Conservation (phyloP, 805 yeast species). For the Scheffersomyces ergatensis region DNA sequence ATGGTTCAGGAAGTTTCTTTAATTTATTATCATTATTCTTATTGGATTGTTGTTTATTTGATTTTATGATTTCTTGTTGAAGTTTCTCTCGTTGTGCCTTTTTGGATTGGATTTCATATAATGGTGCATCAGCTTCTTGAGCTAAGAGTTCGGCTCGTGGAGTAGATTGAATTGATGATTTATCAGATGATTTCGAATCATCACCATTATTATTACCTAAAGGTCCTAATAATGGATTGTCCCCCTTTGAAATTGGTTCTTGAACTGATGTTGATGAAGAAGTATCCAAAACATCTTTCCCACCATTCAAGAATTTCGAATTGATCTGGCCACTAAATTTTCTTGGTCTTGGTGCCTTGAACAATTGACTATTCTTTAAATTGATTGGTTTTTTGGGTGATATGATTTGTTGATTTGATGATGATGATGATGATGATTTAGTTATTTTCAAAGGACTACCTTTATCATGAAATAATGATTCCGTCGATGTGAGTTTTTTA, state of each 20-base stretch:
- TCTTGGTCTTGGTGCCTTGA: slow-evolving; percentile 28
- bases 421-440: slow-evolving; percentile 7
- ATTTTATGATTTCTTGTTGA: not conserved
- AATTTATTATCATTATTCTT: slow-evolving; percentile 8
- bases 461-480: slow-evolving; percentile 32
- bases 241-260: too few species aligned
- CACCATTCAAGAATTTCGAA: slow-evolving; percentile 22
- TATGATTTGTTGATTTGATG: slow-evolving; percentile 3
- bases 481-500: slow-evolving; percentile 15
- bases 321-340: slow-evolving; percentile 27
- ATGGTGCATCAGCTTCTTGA: slow-evolving; percentile 52
- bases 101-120: slow-evolving; percentile 38
- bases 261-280: not conserved
- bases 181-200: slow-evolving; percentile 11
- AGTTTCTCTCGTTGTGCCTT: not conserved
- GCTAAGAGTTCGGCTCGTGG: slow-evolving; percentile 28
- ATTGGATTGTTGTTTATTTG: not conserved
- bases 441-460: slow-evolving; percentile 25
- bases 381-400: slow-evolving; percentile 21
- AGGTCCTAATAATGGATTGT: slow-evolving; percentile 24
- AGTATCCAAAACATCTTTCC: slow-evolving; percentile 2
- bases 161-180: slow-evolving; percentile 14
- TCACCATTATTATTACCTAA: slow-evolving; percentile 16
- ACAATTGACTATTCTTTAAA: slow-evolving; percentile 26
- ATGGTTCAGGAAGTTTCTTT: slow-evolving; percentile 3